These are phyloP conservation scores for Dactylellina drechsleri DNA, from an alignment of 2,329 filamentous ascomycete genomes.

Conservation along the genomic window DNA sequence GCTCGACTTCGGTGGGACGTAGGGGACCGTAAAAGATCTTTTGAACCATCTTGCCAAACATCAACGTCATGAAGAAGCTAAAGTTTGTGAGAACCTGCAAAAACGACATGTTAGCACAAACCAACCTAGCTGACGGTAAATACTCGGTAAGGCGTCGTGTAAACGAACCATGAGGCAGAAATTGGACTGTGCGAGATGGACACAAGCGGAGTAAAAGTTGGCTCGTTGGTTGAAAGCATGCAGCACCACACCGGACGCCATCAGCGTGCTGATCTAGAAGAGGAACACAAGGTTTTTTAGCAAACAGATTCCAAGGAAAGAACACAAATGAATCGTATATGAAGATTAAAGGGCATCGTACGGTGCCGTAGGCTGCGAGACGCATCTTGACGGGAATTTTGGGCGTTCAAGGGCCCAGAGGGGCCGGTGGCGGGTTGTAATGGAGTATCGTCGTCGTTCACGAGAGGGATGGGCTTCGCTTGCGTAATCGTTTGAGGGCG, in stretches of 20 bases:
- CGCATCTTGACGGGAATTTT: slow-evolving; percentile 55
- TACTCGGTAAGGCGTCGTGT: background rate
- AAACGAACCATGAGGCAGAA: slow-evolving; percentile 84
- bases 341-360: slow-evolving; percentile 46
- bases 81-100: slow-evolving; percentile 87
- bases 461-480: background rate
- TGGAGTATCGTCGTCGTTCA: background rate
- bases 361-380: slow-evolving; percentile 58
- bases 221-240: slow-evolving; percentile 93
- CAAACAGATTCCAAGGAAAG: too few relatives aligned
- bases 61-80: slow-evolving; percentile 80
- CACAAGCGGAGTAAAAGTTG: slow-evolving; percentile 98
- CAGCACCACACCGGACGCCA: slow-evolving; percentile 83
- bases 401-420: slow-evolving; percentile 19
- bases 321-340: background rate
- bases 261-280: slow-evolving; percentile 77
- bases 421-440: slow-evolving; percentile 21
- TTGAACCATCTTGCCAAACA: slow-evolving; percentile 86
- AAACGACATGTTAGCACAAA: background rate
- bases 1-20: slow-evolving; percentile 93
- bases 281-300: slow-evolving; percentile 35
- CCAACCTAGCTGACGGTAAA: slow-evolving; percentile 14
- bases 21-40: slow-evolving; percentile 89
- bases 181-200: slow-evolving; percentile 96
- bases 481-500: background rate